Conservation (phyloP, 1,139 yeast genomes). For the Hemisphaericaspora xylofermentans region DNA sequence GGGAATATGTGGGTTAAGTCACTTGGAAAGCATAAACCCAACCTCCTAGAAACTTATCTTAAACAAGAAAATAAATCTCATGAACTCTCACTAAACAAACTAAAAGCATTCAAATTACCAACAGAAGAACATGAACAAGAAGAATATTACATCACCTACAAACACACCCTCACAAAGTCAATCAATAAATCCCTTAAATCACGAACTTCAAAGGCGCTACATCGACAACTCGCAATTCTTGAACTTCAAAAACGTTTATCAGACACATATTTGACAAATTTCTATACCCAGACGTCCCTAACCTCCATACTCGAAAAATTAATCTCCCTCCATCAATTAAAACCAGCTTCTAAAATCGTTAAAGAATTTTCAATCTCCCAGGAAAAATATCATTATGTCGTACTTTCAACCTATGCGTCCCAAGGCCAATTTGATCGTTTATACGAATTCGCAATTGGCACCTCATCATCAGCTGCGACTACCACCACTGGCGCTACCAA, state of each 20-base stretch:
- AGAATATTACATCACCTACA: conserved; percentile 28
- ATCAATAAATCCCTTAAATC: conserved; percentile 20
- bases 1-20: conserved; percentile 41
- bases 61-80: conserved; percentile 34
- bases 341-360: conserved; percentile 54
- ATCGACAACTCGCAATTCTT: conserved; percentile 51
- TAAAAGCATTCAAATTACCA: conserved; percentile 18
- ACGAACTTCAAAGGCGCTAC: conserved; percentile 31
- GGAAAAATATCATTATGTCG: conserved; percentile 63
- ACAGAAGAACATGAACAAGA: conserved; percentile 11
- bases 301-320: conserved; percentile 55
- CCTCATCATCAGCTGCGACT: not conserved
- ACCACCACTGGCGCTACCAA: conserved; percentile 18
- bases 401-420: conserved; percentile 53
- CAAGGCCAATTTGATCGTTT: conserved; percentile 63
- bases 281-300: conserved; percentile 51
- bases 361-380: conserved; percentile 65
- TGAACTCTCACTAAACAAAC: conserved; percentile 23
- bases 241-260: conserved; percentile 54
- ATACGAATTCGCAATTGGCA: conserved; percentile 41
- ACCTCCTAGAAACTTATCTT: conserved; percentile 29
- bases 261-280: conserved; percentile 54
- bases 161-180: conserved; percentile 24
- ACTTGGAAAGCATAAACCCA: conserved; percentile 26
- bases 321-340: conserved; percentile 56